Percentiles rank a stretch among this genome's conserved stretches.
phyloP scores from a whole-genome alignment of 305 asterid genomes.

The Fraxinus floribunda region DNA sequence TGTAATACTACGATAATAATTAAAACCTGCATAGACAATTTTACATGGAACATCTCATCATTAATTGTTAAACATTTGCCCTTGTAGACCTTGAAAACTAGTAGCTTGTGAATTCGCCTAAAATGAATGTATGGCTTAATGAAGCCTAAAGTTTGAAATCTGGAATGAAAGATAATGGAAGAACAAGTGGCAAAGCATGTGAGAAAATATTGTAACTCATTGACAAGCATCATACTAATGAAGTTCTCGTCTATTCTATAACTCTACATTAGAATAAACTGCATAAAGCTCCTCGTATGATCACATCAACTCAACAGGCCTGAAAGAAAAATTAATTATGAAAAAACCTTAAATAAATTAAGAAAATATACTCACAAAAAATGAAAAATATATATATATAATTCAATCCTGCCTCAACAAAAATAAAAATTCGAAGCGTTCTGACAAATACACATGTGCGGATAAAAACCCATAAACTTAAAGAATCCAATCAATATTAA shows the following conservation, averaged over 20 bases:
- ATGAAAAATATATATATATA: not conserved
- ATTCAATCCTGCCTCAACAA: not conserved
- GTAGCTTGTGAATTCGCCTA: not conserved
- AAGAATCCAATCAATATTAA: not conserved
- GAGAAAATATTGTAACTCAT: not conserved
- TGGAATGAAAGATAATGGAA: not conserved
- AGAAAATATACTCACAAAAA: not conserved
- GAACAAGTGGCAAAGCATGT: not conserved
- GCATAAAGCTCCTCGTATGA: slow-evolving; percentile 12
- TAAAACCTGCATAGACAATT: not conserved
- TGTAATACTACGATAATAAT: not conserved
- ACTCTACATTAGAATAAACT: not conserved
- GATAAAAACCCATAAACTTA: not conserved
- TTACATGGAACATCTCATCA: slow-evolving; percentile 13
- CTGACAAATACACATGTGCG: not conserved
- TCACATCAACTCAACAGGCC: slow-evolving; percentile 13
- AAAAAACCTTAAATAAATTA: not conserved
- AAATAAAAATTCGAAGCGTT: slow-evolving; percentile 8
- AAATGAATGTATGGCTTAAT: not conserved
- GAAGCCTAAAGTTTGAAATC: not conserved
- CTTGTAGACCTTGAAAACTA: not conserved
- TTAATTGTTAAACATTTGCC: slow-evolving; percentile 8
- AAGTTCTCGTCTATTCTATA: not conserved
- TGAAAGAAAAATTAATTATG: not conserved
- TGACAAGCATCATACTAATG: not conserved